These are phyloP conservation scores for Clonostachys byssicola DNA, from an alignment of 2,329 filamentous ascomycete genomes.

Conservation along the genomic window DNA sequence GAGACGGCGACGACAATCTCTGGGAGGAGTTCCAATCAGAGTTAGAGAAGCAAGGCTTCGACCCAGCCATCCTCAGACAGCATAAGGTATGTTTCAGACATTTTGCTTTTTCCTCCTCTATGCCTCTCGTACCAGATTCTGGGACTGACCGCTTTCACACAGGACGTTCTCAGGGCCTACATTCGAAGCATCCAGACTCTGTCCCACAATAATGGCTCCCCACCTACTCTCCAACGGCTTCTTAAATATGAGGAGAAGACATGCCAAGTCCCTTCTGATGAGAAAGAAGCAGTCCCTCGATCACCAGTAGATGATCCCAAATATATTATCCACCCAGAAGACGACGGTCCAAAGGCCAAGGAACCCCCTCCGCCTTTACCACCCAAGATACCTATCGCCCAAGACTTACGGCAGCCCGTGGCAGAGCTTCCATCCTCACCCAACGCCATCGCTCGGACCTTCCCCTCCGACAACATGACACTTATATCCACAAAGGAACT, in stretches of 20 bases:
- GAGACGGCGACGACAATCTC: slow-evolving; percentile 41
- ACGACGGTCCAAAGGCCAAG: slow-evolving; percentile 19
- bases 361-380: slow-evolving; percentile 10
- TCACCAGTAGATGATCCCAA: background rate
- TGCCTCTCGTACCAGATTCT: background rate
- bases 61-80: slow-evolving; percentile 45
- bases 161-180: slow-evolving; percentile 58
- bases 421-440: slow-evolving; percentile 29
- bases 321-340: background rate
- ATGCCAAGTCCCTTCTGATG: background rate
- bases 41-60: slow-evolving; percentile 54
- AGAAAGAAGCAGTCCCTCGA: background rate
- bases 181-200: slow-evolving; percentile 55
- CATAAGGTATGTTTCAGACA: slow-evolving; percentile 46
- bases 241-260: slow-evolving; percentile 35
- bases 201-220: slow-evolving; percentile 33
- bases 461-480: slow-evolving; percentile 28
- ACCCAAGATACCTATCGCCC: slow-evolving; percentile 1
- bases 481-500: slow-evolving; percentile 53
- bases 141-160: slow-evolving; percentile 1
- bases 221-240: slow-evolving; percentile 47
- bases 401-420: slow-evolving; percentile 19
- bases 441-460: slow-evolving; percentile 21
- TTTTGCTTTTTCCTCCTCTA: slow-evolving; percentile 1
- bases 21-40: slow-evolving; percentile 58